phyloP scores from a whole-genome alignment of 352 stramenopile species.

The Blastocystis sp. region DNA sequence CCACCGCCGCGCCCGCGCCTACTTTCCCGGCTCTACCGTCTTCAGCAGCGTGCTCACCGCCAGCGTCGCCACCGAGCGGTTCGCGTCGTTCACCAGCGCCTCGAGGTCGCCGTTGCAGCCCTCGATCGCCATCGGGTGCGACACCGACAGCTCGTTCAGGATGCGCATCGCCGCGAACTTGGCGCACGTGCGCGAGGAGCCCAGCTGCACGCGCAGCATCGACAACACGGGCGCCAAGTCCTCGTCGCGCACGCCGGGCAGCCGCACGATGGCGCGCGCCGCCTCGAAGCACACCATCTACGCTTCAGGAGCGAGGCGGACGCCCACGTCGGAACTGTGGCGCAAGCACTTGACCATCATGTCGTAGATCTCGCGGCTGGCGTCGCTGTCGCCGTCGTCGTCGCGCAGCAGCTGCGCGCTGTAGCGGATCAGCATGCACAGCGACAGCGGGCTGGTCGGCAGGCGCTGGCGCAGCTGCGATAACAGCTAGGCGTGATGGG shows the following conservation, averaged over 20 bases:
- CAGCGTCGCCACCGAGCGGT: slow-evolving; percentile 94
- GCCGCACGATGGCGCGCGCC: slow-evolving; percentile 87
- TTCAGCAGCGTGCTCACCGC: slow-evolving; percentile 98
- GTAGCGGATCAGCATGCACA: slow-evolving; percentile 95
- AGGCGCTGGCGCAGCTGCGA: slow-evolving; percentile 74
- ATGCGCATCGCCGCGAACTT: slow-evolving; percentile 93
- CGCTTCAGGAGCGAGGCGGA: background rate
- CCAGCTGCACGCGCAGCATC: slow-evolving; percentile 89
- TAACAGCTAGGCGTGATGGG: slow-evolving; percentile 73
- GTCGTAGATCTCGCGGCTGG: slow-evolving; percentile 76
- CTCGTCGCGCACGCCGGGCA: slow-evolving; percentile 87
- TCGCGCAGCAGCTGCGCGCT: slow-evolving; percentile 84
- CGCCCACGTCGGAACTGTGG: slow-evolving; percentile 83
- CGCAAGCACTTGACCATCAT: slow-evolving; percentile 90
- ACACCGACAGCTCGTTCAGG: slow-evolving; percentile 85
- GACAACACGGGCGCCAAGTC: slow-evolving; percentile 93
- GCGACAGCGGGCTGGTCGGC: slow-evolving; percentile 79
- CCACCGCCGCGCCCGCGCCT: slow-evolving; percentile 84
- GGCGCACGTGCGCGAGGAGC: slow-evolving; percentile 88
- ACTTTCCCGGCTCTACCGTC: slow-evolving; percentile 76
- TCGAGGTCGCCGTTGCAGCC: slow-evolving; percentile 99
- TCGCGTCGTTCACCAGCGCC: slow-evolving; percentile 89
- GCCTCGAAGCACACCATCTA: slow-evolving; percentile 99
- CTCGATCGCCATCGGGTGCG: slow-evolving; percentile 88
- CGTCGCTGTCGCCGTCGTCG: slow-evolving; percentile 71